These are phyloP conservation scores for Clavaria fumosa DNA, from an alignment of 768 basidiomycete species.

Conservation along the genomic window DNA sequence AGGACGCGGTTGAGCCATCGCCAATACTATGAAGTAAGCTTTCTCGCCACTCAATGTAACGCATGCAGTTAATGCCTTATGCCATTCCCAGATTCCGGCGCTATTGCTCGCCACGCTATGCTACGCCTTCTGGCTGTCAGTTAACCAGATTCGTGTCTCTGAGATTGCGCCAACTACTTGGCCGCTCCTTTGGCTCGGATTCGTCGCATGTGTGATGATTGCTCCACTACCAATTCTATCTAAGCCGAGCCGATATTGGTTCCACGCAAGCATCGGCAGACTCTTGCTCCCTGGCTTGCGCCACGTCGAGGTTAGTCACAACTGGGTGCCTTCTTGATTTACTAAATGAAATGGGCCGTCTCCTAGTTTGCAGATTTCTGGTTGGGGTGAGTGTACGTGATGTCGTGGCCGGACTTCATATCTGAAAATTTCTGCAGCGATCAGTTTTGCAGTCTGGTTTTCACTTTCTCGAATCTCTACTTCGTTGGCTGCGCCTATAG, in stretches of 20 bases:
- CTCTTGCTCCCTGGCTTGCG: constrained; percentile 58
- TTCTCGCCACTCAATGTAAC: constrained; percentile 8
- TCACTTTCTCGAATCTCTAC: constrained; percentile 60
- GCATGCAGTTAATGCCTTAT: not conserved
- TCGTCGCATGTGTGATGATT: constrained; percentile 41
- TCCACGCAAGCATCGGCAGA: constrained; percentile 44
- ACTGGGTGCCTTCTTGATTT: not conserved
- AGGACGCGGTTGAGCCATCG: constrained; percentile 62
- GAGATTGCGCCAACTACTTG: constrained; percentile 52
- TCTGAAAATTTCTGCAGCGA: constrained; percentile 30
- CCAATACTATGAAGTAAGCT: constrained; percentile 49
- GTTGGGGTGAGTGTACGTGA: constrained; percentile 48
- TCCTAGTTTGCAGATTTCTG: constrained; percentile 72
- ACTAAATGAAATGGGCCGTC: not conserved
- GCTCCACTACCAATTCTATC: constrained; percentile 62
- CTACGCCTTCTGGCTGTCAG: constrained; percentile 77
- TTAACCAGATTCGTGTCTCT: constrained; percentile 38
- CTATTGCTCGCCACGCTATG: constrained; percentile 56
- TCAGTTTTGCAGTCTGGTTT: constrained; percentile 67
- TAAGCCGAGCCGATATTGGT: constrained; percentile 65
- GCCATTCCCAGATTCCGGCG: constrained; percentile 45
- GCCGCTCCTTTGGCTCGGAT: constrained; percentile 69
- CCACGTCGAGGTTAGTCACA: constrained; percentile 50
- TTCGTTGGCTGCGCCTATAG: constrained; percentile 63
- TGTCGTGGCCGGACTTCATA: constrained; percentile 3